phyloP scores from a whole-genome alignment of 352 stramenopile species.

The Peronospora belbahrii region DNA sequence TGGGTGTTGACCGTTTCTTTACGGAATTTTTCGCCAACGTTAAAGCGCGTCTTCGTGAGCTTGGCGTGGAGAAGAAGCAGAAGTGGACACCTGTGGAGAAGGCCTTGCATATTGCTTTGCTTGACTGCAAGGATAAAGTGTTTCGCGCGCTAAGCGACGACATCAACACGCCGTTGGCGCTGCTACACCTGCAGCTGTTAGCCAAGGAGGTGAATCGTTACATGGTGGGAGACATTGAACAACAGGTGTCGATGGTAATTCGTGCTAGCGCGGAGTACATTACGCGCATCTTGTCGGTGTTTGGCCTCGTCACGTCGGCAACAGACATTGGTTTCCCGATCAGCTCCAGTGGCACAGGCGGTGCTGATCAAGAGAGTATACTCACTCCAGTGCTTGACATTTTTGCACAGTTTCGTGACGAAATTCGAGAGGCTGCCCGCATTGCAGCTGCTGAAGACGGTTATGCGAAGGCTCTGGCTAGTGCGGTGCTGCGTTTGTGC shows the following conservation, averaged over 20 bases:
- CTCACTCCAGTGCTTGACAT: conserved; percentile 86
- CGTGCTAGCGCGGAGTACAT: conserved; percentile 83
- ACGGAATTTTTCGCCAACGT: conserved; percentile 92
- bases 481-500: conserved; percentile 69
- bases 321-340: conserved; percentile 80
- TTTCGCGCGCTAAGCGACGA: conserved; percentile 80
- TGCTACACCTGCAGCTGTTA: conserved; percentile 72
- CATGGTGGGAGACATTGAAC: conserved; percentile 44
- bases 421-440: conserved; percentile 68
- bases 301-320: conserved; percentile 66
- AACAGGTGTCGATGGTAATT: conserved; percentile 73
- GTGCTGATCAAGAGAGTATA: conserved; percentile 67
- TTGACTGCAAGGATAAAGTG: conserved; percentile 77
- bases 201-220: conserved; percentile 84
- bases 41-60: conserved; percentile 77
- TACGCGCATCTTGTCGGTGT: conserved; percentile 78
- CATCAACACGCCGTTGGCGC: conserved; percentile 84
- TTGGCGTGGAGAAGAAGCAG: conserved; percentile 70
- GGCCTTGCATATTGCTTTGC: conserved; percentile 50
- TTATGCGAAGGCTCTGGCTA: conserved; percentile 49
- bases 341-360: conserved; percentile 29
- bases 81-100: conserved; percentile 76
- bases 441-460: conserved; percentile 34
- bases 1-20: conserved; percentile 87
- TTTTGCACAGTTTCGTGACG: conserved; percentile 82